Evolutionary conservation across 2,329 filamentous ascomycete genomes (phyloP).

Genomic region (Elsinoe arachidis): DNA sequence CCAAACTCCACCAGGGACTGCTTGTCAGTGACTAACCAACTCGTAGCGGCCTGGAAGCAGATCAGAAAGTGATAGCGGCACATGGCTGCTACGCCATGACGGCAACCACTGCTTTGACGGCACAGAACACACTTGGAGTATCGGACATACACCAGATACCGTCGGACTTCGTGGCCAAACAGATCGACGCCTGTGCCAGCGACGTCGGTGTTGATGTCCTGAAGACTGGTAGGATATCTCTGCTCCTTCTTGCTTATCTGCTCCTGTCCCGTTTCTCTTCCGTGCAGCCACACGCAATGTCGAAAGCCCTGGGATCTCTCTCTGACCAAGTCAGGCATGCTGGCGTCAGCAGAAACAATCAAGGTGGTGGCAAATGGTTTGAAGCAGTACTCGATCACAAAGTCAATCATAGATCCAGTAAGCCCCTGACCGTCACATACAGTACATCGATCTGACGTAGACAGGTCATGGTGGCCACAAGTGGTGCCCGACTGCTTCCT

Average conservation of each 20-base stretch:
- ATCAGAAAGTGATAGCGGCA: slow-evolving; percentile 87
- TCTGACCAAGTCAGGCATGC: slow-evolving; percentile 59
- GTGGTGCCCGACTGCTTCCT: slow-evolving; percentile 61
- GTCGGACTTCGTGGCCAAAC: slow-evolving; percentile 67
- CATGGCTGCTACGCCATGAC: slow-evolving; percentile 96
- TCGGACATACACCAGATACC: slow-evolving; percentile 72
- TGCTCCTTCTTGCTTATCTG: neutral
- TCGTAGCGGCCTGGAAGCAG: slow-evolving; percentile 78
- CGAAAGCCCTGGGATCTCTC: neutral
- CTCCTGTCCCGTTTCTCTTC: neutral
- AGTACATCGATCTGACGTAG: neutral
- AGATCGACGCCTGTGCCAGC: slow-evolving; percentile 74
- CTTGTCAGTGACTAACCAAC: slow-evolving; percentile 1
- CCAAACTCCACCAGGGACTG: neutral
- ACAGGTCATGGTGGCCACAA: slow-evolving; percentile 87
- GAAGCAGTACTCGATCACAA: slow-evolving; percentile 46
- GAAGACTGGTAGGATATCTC: slow-evolving; percentile 62
- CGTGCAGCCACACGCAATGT: neutral
- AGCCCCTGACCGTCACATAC: slow-evolving; percentile 16
- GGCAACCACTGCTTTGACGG: slow-evolving; percentile 89
- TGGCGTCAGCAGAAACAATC: slow-evolving; percentile 64
- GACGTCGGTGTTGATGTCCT: slow-evolving; percentile 85
- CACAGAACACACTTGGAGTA: slow-evolving; percentile 85
- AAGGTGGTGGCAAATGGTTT: slow-evolving; percentile 59
- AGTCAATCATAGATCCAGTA: slow-evolving; percentile 68